Conservation (phyloP, 106 monocot species). For the Allium fistulosum region DNA sequence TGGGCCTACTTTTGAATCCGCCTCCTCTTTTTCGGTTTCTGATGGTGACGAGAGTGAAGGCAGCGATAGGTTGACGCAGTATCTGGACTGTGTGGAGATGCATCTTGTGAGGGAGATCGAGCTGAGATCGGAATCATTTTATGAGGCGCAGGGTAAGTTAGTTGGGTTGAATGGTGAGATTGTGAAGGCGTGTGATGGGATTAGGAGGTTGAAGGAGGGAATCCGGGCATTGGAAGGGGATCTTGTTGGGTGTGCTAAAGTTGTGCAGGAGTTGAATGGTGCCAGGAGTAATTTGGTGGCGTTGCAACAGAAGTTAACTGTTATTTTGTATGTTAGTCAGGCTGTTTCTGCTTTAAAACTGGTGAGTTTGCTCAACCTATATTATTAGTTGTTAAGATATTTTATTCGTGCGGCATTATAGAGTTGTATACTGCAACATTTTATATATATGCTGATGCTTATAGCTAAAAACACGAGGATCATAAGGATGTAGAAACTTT, state of each 20-base stretch:
- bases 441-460: not conserved
- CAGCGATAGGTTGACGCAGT: conserved; percentile 84
- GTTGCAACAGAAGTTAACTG: conserved; percentile 89
- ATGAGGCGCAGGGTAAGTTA: conserved; percentile 87
- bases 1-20: conserved; percentile 63
- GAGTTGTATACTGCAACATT: not conserved
- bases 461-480: not conserved
- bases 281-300: conserved; percentile 67
- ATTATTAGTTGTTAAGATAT: not conserved
- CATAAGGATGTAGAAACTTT: not conserved
- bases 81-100: conserved; percentile 90
- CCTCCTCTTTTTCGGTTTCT: conserved; percentile 70
- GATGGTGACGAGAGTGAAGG: conserved; percentile 38
- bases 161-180: conserved; percentile 80
- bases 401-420: not conserved
- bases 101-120: conserved; percentile 89
- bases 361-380: conserved; percentile 25
- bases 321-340: conserved; percentile 91
- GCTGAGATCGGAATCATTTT: conserved; percentile 85
- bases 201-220: conserved; percentile 78
- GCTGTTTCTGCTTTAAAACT: conserved; percentile 82
- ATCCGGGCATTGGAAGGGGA: conserved; percentile 59
- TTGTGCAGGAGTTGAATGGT: conserved; percentile 86
- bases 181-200: conserved; percentile 64
- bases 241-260: conserved; percentile 69